These are phyloP conservation scores for Phytophthora rubi DNA, from an alignment of 352 stramenopile species.

Conservation along the genomic window DNA sequence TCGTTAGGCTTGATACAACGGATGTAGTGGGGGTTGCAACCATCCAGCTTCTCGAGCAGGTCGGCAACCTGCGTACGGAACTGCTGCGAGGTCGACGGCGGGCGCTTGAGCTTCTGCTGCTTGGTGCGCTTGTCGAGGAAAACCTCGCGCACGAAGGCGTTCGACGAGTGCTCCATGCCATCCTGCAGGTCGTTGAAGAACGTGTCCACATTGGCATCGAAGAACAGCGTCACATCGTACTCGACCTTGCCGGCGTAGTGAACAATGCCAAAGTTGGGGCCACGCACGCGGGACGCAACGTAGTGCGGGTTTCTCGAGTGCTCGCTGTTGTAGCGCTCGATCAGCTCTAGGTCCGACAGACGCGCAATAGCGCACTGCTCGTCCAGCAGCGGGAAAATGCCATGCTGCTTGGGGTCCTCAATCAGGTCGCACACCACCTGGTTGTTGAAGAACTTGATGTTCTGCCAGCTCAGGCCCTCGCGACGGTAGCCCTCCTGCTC, in stretches of 20 bases:
- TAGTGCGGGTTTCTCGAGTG: constrained; percentile 81
- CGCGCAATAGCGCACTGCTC: constrained; percentile 81
- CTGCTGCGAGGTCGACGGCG: constrained; percentile 84
- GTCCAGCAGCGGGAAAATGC: constrained; percentile 84
- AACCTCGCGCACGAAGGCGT: constrained; percentile 76
- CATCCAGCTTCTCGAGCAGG: constrained; percentile 85
- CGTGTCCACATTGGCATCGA: constrained; percentile 86
- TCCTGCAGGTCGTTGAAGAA: constrained; percentile 86
- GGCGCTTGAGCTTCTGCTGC: constrained; percentile 85
- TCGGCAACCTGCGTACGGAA: constrained; percentile 82
- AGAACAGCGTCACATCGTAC: constrained; percentile 88
- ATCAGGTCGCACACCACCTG: constrained; percentile 90
- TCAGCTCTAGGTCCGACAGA: constrained; percentile 75
- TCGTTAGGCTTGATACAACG: constrained; percentile 93
- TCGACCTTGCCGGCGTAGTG: constrained; percentile 89
- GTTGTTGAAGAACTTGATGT: constrained; percentile 89
- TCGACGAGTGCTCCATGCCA: constrained; percentile 75
- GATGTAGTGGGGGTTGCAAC: constrained; percentile 92
- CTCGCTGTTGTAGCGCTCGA: constrained; percentile 76
- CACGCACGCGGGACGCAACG: constrained; percentile 69
- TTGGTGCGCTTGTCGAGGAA: constrained; percentile 83
- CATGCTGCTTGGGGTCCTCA: constrained; percentile 81
- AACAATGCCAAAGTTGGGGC: constrained; percentile 78
- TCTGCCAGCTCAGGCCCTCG: constrained; percentile 78
- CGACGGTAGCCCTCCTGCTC: constrained; percentile 83